A percentile compares a stretch with the other conserved stretches of the same genome.
These are phyloP conservation scores for Schizosaccharomyces pombe DNA, from an alignment of 805 yeast genomes.

Conservation along the genomic window DNA sequence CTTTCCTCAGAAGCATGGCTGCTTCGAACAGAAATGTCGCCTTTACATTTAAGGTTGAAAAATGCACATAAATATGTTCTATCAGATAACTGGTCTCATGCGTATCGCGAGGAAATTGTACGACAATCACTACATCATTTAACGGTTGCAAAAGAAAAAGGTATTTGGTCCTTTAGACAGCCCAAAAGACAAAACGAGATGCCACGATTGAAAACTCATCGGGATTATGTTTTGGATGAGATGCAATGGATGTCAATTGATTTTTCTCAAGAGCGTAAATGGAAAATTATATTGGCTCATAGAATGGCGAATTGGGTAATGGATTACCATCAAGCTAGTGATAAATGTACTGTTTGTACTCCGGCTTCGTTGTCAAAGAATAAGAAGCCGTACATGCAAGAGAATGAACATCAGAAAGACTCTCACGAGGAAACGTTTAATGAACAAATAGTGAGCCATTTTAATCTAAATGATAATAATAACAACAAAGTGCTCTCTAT, in stretches of 20 bases:
- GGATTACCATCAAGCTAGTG: constrained; percentile 27
- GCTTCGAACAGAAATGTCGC: neutral
- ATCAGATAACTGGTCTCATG: constrained; percentile 65
- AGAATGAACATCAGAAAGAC: neutral
- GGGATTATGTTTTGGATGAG: constrained; percentile 56
- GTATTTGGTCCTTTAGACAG: constrained; percentile 79
- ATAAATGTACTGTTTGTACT: constrained; percentile 14
- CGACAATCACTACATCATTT: constrained; percentile 74
- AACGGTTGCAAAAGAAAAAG: constrained; percentile 69
- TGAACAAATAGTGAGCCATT: too few species aligned
- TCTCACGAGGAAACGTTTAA: neutral
- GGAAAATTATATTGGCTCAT: constrained; percentile 45
- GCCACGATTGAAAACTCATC: constrained; percentile 27
- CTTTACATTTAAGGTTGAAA: neutral
- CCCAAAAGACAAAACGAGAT: constrained; percentile 56
- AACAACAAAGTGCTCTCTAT: too few species aligned
- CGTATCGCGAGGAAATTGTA: constrained; percentile 71
- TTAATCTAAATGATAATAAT: too few species aligned
- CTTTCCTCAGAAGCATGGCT: neutral
- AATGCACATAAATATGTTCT: constrained; percentile 59
- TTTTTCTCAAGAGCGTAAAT: constrained; percentile 43
- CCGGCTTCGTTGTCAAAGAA: neutral
- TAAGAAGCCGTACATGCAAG: neutral
- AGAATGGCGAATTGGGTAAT: constrained; percentile 45
- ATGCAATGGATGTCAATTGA: constrained; percentile 68